A percentile compares a stretch with the other conserved stretches of the same genome.
Evolutionary conservation across 805 yeast genomes (phyloP).

Genomic region (Starmerella vitae): DNA sequence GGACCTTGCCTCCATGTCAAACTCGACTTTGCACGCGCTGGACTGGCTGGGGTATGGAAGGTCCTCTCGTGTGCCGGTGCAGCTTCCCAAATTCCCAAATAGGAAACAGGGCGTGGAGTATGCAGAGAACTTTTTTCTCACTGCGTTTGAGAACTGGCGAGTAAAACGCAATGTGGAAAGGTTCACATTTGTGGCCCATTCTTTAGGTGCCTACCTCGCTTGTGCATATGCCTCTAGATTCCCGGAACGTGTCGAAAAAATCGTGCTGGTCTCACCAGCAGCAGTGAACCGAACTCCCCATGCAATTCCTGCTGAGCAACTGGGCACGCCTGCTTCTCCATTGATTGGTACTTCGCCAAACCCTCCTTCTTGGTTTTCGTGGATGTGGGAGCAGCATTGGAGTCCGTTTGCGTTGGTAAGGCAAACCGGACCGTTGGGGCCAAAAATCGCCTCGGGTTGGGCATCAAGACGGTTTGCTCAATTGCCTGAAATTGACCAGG

Average conservation of each 20-base stretch:
- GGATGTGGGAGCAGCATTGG: conserved; percentile 72
- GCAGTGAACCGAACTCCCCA: conserved; percentile 47
- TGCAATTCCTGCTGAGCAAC: conserved; percentile 22
- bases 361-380: conserved; percentile 48
- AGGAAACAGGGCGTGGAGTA: conserved; percentile 31
- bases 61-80: conserved; percentile 41
- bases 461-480: conserved; percentile 64
- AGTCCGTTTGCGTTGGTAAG: conserved; percentile 79
- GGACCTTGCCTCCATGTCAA: conserved; percentile 29
- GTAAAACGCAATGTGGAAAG: conserved; percentile 35
- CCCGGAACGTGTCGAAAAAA: conserved; percentile 49
- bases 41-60: conserved; percentile 87
- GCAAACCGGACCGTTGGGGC: conserved; percentile 67
- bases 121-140: conserved; percentile 52
- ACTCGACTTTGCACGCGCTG: conserved; percentile 69
- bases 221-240: conserved; percentile 49
- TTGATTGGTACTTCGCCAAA: conserved; percentile 9
- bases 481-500: conserved; percentile 34
- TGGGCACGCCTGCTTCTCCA: conserved; percentile 3
- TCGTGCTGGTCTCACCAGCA: conserved; percentile 82
- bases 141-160: conserved; percentile 56
- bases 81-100: conserved; percentile 39
- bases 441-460: conserved; percentile 82
- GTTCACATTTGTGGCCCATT: conserved; percentile 64
- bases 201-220: conserved; percentile 81